These are phyloP conservation scores for Neofusicoccum kwambonambiense DNA, from an alignment of 2,329 filamentous ascomycete genomes.

Conservation along the genomic window DNA sequence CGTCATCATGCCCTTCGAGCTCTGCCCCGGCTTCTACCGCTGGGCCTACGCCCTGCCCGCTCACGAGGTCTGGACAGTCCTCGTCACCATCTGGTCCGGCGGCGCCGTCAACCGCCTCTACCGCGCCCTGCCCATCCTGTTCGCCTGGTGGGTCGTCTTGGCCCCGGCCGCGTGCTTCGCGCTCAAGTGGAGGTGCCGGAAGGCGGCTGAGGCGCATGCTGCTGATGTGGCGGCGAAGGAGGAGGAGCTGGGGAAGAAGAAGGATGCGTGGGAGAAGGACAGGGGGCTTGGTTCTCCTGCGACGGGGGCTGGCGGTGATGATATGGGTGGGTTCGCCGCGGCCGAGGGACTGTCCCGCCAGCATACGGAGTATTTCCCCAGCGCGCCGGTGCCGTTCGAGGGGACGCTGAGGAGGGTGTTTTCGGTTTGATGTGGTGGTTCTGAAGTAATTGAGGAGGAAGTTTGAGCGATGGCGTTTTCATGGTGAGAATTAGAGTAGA, in stretches of 20 bases:
- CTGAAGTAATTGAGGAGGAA: too few relatives aligned
- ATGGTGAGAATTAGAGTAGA: too few relatives aligned
- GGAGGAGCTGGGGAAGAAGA: background rate
- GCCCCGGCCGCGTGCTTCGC: background rate
- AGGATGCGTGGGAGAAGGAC: too few relatives aligned
- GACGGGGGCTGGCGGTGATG: too few relatives aligned
- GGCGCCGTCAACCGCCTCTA: conserved; percentile 43
- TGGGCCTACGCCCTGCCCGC: conserved; percentile 41
- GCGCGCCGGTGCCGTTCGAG: background rate
- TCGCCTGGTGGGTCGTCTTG: conserved; percentile 38
- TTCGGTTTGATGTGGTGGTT: background rate
- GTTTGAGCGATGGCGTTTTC: too few relatives aligned
- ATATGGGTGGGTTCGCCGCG: too few relatives aligned
- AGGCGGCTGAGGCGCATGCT: background rate
- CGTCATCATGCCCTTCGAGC: conserved; percentile 42
- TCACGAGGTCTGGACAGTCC: conserved; percentile 37
- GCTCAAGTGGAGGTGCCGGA: background rate
- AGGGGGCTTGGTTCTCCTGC: too few relatives aligned
- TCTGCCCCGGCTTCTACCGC: conserved; percentile 40
- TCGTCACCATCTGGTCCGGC: conserved; percentile 43
- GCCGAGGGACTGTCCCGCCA: too few relatives aligned
- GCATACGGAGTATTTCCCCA: background rate
- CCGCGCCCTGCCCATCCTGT: conserved; percentile 44
- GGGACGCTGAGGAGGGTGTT: background rate
- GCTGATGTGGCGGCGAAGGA: background rate